Base-by-base conservation (phyloP, 345 rosid genomes). In the Zanthoxylum bungeanum region DNA sequence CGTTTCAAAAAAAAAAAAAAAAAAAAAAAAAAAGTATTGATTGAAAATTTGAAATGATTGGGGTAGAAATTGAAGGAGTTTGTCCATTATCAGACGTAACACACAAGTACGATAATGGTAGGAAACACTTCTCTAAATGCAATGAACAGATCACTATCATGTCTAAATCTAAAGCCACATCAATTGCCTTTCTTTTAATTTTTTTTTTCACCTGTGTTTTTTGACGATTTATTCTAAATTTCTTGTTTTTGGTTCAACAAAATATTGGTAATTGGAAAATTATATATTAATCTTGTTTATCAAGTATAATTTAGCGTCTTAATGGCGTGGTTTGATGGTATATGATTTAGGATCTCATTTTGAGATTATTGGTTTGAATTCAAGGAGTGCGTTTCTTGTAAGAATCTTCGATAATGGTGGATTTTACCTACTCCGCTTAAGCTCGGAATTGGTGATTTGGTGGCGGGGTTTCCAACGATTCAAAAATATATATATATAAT, bases 41-140 rank as follows among this genome's bases (percentile, higher is more conserved):
- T 40, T 25, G 37, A 47, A 55, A n/a, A n/a, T n/a, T n/a, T 28
- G 10, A n/a, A n/a, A n/a, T n/a, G 28, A 11, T 17, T 44, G 46
- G 76, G 50, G 22, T 50, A 36, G 56, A 30, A 2, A 55, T 9
- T 22, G 28, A 12, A 47, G 42, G 53, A 59, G 51, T 58, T n/a
- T 31, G 71, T 58, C 46, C 16, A 69, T 16, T 30, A 60, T 56
- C 59, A 42, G 21, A 33, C 49, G 67, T 40, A 40, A 25, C 67
- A 40, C 22, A 63, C 51, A 73, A 51, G 46, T 61, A 56, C 34
- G 16, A 61, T 67, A 19, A 55, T 74, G 64, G 25, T 30, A 66
- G 31, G 44, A 69, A 46, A 16, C 19, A 66, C 80, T 21, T 73
- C 76, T 73, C 78, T 53, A 64, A 71, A 72, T 74, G 9, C 60